These are phyloP conservation scores for Lepidium aucheri DNA, from an alignment of 345 rosid genomes.

Conservation along the genomic window DNA sequence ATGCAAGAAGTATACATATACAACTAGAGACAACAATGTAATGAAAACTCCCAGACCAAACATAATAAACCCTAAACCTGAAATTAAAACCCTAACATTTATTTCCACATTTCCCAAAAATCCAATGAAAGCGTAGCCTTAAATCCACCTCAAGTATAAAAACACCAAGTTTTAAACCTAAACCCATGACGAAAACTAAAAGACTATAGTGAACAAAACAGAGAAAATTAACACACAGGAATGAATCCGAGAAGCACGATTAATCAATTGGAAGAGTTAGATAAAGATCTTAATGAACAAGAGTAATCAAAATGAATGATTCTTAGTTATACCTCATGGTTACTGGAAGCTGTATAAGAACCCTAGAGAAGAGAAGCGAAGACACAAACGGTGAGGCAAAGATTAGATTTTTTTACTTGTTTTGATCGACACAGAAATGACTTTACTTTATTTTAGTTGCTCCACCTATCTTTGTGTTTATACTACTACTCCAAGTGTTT, in stretches of 20 bases:
- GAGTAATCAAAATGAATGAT: background rate
- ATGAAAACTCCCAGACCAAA: background rate
- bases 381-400: constrained; percentile 23
- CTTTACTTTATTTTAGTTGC: background rate
- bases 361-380: constrained; percentile 11
- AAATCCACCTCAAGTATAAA: background rate
- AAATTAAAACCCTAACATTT: constrained; percentile 12
- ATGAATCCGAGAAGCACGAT: constrained; percentile 7
- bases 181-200: background rate
- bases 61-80: constrained; percentile 8
- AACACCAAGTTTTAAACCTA: background rate
- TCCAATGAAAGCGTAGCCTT: background rate
- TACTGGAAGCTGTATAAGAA: constrained; percentile 18
- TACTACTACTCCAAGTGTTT: background rate
- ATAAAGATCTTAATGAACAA: background rate
- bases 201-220: background rate
- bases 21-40: background rate
- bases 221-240: background rate
- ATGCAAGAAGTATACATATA: background rate
- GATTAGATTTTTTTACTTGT: constrained; percentile 17
- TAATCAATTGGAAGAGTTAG: background rate
- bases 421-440: constrained; percentile 5
- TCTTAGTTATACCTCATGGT: constrained; percentile 16
- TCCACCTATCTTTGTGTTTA: constrained; percentile 16
- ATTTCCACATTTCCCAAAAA: background rate